phyloP scores from a whole-genome alignment of 2,329 filamentous ascomycete species.

The Verticillium nonalfalfae region DNA sequence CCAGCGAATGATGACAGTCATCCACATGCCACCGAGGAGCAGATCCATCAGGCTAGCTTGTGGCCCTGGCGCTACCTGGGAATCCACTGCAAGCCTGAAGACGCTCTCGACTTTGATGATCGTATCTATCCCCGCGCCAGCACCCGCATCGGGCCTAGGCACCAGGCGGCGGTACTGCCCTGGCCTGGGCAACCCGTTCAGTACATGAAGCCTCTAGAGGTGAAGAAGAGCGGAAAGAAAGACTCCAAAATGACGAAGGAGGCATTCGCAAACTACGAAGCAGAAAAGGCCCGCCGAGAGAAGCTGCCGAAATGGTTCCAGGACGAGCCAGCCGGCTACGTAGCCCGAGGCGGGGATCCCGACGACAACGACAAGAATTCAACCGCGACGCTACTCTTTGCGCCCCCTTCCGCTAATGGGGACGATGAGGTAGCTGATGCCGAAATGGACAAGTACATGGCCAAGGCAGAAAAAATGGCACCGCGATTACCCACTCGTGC shows the following conservation, averaged over 20 bases:
- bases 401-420: slow-evolving; percentile 56
- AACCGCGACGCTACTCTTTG: slow-evolving; percentile 73
- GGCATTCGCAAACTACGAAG: slow-evolving; percentile 69
- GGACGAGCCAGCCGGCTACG: slow-evolving; percentile 83
- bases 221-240: slow-evolving; percentile 77
- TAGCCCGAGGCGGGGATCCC: slow-evolving; percentile 75
- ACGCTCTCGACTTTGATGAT: slow-evolving; percentile 94
- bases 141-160: slow-evolving; percentile 82
- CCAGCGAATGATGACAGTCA: slow-evolving; percentile 54
- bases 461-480: slow-evolving; percentile 57
- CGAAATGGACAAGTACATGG: slow-evolving; percentile 65
- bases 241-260: slow-evolving; percentile 76
- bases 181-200: slow-evolving; percentile 88
- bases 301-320: slow-evolving; percentile 89
- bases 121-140: slow-evolving; percentile 94
- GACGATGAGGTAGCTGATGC: slow-evolving; percentile 56
- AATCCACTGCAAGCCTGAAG: slow-evolving; percentile 90
- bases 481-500: slow-evolving; percentile 64
- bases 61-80: slow-evolving; percentile 97
- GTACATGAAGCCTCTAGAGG: slow-evolving; percentile 81
- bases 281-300: slow-evolving; percentile 71
- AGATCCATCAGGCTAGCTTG: slow-evolving; percentile 85
- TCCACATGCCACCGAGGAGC: slow-evolving; percentile 67
- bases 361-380: slow-evolving; percentile 64
- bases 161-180: slow-evolving; percentile 78